Conservation (phyloP, 2,329 filamentous ascomycete species). For the Neonectria ditissima region DNA sequence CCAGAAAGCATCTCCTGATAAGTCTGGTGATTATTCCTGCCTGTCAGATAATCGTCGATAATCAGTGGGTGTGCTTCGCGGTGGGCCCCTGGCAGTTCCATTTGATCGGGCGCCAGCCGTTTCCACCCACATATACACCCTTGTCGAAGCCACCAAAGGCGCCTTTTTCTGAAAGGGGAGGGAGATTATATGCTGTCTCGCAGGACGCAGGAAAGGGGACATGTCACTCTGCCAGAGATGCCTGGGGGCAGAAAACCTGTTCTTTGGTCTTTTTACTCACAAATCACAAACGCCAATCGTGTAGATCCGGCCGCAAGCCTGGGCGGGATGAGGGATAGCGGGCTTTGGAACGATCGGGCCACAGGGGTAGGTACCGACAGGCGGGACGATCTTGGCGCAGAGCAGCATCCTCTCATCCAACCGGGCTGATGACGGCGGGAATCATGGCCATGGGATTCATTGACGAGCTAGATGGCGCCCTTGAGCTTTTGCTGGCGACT, state of each 20-base stretch:
- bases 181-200: neutral
- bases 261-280: neutral
- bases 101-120: neutral
- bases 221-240: neutral
- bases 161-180: neutral
- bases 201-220: neutral
- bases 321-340: neutral
- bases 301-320: neutral
- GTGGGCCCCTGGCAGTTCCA: neutral
- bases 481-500: too few relatives aligned
- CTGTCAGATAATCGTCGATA: neutral
- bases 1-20: neutral
- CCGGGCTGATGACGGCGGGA: neutral
- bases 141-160: neutral
- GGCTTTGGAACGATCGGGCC: neutral
- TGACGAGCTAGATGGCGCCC: neutral
- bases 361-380: neutral
- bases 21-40: neutral
- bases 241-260: neutral
- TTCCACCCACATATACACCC: neutral
- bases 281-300: neutral
- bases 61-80: neutral
- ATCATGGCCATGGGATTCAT: neutral
- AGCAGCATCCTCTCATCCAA: too few relatives aligned
- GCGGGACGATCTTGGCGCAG: neutral